These are phyloP conservation scores for Golubevia pallescens DNA, from an alignment of 1,284 basidiomycete genomes.

Conservation along the genomic window DNA sequence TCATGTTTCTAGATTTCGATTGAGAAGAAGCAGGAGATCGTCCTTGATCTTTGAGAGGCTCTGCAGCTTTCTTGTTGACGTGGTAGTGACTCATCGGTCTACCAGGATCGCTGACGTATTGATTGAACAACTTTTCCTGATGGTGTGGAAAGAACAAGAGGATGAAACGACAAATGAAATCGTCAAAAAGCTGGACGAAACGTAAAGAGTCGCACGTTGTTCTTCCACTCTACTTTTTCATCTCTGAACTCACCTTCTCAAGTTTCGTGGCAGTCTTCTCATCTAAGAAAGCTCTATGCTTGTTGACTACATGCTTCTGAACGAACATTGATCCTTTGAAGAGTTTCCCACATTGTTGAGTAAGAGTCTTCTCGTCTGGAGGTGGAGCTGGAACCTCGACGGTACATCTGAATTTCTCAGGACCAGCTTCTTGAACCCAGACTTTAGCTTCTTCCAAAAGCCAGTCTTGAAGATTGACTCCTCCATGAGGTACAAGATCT, in stretches of 20 bases:
- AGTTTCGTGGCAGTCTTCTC: conserved; percentile 7
- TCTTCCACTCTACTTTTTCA: neutral
- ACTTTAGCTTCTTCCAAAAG: conserved; percentile 27
- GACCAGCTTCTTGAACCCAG: conserved; percentile 39
- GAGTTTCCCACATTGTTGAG: conserved; percentile 41
- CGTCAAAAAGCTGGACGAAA: neutral
- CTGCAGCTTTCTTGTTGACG: neutral
- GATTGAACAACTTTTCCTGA: neutral
- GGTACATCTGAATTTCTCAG: conserved; percentile 49
- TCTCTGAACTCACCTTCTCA: conserved; percentile 14
- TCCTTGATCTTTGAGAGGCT: neutral
- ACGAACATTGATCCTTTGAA: conserved; percentile 51
- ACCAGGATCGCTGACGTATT: neutral
- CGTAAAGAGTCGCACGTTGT: neutral
- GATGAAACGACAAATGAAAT: neutral
- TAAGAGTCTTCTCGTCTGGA: neutral
- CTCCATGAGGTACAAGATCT: conserved; percentile 3
- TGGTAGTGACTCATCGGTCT: neutral
- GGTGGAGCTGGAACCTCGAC: conserved; percentile 20
- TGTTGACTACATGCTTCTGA: conserved; percentile 56
- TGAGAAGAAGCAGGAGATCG: neutral
- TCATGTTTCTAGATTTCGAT: neutral
- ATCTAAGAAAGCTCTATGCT: conserved; percentile 40
- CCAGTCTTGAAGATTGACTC: conserved; percentile 8
- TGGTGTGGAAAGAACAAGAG: neutral